A percentile compares a stretch with the other conserved stretches of the same genome.
phyloP scores from a whole-genome alignment of 2,329 filamentous ascomycete genomes.

The Exophiala xenobiotica region DNA sequence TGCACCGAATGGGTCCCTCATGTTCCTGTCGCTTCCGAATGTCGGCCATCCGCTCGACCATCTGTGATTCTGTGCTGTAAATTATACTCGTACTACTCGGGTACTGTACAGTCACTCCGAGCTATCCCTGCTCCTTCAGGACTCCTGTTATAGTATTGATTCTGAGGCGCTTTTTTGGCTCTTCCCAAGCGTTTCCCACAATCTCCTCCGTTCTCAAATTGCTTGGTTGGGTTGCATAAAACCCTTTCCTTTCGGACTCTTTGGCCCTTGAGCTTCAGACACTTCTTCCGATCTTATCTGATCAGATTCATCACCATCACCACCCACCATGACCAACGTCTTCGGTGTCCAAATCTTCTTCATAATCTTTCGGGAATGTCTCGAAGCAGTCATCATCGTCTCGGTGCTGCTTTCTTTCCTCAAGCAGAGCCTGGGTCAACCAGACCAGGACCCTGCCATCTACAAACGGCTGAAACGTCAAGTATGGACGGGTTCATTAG shows the following conservation, averaged over 20 bases:
- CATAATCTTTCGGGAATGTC: conserved; percentile 80
- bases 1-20: not conserved
- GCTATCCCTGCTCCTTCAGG: not conserved
- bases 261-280: too few relatives aligned
- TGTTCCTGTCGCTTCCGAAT: too few relatives aligned
- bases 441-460: conserved; percentile 58
- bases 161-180: not conserved
- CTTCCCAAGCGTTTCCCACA: not conserved
- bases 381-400: conserved; percentile 81
- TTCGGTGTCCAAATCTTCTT: conserved; percentile 85
- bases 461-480: conserved; percentile 69
- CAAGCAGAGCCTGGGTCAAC: conserved; percentile 70
- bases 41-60: too few relatives aligned
- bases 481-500: conserved; percentile 63
- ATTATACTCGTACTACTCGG: too few relatives aligned
- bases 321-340: conserved; percentile 63
- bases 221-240: not conserved
- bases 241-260: not conserved
- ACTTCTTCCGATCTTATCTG: conserved; percentile 11
- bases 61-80: too few relatives aligned
- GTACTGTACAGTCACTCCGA: too few relatives aligned
- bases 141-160: not conserved
- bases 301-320: conserved; percentile 2
- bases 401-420: conserved; percentile 84
- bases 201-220: not conserved